These are phyloP conservation scores for Solanum pimpinellifolium DNA, from an alignment of 257 asterid genomes.

Conservation along the genomic window DNA sequence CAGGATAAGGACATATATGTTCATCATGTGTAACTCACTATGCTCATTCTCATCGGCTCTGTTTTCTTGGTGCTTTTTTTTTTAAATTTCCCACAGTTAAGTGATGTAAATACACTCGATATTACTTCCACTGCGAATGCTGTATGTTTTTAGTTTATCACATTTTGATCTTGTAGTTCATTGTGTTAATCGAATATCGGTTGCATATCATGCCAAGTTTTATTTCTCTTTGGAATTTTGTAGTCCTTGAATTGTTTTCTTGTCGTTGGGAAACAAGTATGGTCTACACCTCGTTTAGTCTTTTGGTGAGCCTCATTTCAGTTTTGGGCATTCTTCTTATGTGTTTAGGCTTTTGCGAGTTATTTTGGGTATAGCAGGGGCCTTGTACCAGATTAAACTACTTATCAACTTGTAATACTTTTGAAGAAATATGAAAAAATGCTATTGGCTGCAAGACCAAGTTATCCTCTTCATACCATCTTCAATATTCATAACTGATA, in stretches of 20 bases:
- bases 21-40: background rate
- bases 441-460: background rate
- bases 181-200: background rate
- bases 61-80: background rate
- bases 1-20: background rate
- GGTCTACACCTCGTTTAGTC: background rate
- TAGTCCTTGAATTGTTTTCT: background rate
- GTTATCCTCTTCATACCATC: background rate
- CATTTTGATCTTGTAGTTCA: background rate
- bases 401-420: background rate
- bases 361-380: background rate
- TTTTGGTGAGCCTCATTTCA: background rate
- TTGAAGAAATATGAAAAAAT: background rate
- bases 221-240: background rate
- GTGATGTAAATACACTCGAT: background rate
- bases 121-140: background rate
- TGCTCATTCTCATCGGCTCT: background rate
- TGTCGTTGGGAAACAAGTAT: background rate
- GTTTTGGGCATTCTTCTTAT: background rate
- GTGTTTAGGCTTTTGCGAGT: background rate
- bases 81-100: background rate
- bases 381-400: background rate
- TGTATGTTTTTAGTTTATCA: background rate
- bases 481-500: background rate
- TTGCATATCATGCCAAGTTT: background rate